Evolutionary conservation across 805 yeast genomes (phyloP).

Genomic region (Lachancea mirantina): DNA sequence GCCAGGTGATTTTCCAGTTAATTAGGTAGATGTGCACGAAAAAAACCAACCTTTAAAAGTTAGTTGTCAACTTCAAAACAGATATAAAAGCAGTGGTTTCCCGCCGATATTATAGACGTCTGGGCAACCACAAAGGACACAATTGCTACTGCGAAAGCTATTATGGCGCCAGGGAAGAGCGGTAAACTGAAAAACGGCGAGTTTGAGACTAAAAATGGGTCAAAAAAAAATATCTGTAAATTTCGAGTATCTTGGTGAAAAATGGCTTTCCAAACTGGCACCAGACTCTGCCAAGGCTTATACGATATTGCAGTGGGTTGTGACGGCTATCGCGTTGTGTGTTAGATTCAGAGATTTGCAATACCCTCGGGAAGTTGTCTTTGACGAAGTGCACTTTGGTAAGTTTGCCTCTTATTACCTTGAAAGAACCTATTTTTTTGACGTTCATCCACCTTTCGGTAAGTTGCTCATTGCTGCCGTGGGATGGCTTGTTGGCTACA

Average conservation of each 20-base stretch:
- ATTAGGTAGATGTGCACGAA: too few relatives aligned
- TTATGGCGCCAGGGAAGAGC: too few relatives aligned
- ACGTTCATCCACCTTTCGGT: slow-evolving; percentile 97
- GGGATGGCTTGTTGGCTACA: slow-evolving; percentile 84
- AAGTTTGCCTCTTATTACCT: slow-evolving; percentile 80
- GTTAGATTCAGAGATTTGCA: slow-evolving; percentile 58
- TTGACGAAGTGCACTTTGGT: slow-evolving; percentile 85
- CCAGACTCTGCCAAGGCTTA: slow-evolving; percentile 32
- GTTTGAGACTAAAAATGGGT: too few relatives aligned
- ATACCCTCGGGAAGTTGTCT: slow-evolving; percentile 68
- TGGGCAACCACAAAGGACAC: too few relatives aligned
- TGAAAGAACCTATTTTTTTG: slow-evolving; percentile 88
- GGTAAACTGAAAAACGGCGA: too few relatives aligned
- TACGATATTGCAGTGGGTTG: slow-evolving; percentile 44
- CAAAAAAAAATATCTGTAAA: too few relatives aligned
- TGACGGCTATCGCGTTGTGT: slow-evolving; percentile 61
- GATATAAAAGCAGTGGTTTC: too few relatives aligned
- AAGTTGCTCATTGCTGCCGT: slow-evolving; percentile 84
- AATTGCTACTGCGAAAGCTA: too few relatives aligned
- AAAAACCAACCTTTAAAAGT: too few relatives aligned
- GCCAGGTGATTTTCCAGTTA: too few relatives aligned
- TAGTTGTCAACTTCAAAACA: too few relatives aligned
- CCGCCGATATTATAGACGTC: too few relatives aligned
- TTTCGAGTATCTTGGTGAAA: slow-evolving; percentile 18
- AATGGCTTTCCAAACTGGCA: slow-evolving; percentile 22